Evolutionary conservation across 495 filamentous ascomycete species (phyloP), one percentile per base, ranked within the genome.

Genomic region (Immersiella caudata): DNA sequence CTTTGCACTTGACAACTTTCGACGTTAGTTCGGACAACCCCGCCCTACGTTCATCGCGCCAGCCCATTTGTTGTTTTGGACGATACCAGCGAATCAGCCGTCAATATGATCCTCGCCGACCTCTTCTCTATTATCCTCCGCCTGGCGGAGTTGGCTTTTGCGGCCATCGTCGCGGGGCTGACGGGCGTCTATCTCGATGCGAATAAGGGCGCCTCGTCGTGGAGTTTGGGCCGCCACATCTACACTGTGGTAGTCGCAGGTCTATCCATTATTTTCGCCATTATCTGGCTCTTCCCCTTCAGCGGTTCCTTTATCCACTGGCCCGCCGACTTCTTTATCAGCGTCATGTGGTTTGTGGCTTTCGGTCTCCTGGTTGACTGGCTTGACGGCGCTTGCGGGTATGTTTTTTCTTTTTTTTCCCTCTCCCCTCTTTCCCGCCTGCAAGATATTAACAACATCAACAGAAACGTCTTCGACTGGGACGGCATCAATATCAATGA

Each of bases 401-500:
- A 80, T 60, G 93, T 97, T 7, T 90, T 94, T 2, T 91, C 96
- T 74, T 93, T 27, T 25, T 4, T 64, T 8, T 24, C 14, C 51
- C 1, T 29, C 20, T 65, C 24, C n/a, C 18, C 22, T 11, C n/a
- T 16, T 40, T 11, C 26, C 21, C 6, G 20, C 9, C 27, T 26
- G 14, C 26, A 16, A 59, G 21, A 59, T 26, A 55, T n/a, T 50
- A 33, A 24, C 29, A 8, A 46, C 9, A 14, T 20, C 40, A 46
- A 14, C 78, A 84, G 87, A 63, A 94, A 91, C 73, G 91, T 97
- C 12, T 94, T 97, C 6, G 91, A 98, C 76, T 96, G 95, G 60
- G 90, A 93, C 71, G 93, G 96, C 73, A 91, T 98, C 54, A 93
- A 91, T 2, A 93, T 93, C 6, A 88, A 96, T 70, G 90, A 87